Percentiles rank a stretch among this genome's conserved stretches.
Conservation (phyloP, 805 yeast genomes). For the Scheffersomyces lignosus region DNA sequence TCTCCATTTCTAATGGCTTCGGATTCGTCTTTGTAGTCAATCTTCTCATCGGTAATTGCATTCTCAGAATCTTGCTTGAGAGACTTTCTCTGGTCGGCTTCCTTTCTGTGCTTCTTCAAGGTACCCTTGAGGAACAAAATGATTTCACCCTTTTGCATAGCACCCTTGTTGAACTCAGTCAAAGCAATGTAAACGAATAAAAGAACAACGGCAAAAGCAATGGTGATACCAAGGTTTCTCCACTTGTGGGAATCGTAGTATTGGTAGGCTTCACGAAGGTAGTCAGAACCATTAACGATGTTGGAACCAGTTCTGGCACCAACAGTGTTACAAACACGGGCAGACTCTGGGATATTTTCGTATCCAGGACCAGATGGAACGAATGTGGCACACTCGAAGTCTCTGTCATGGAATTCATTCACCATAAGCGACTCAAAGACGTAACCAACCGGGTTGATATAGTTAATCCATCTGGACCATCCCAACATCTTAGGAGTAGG, state of each 20-base stretch:
- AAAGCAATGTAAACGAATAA: constrained; percentile 51
- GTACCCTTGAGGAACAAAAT: constrained; percentile 56
- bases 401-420: constrained; percentile 53
- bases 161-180: constrained; percentile 59
- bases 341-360: constrained; percentile 29
- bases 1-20: constrained; percentile 23
- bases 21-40: constrained; percentile 24
- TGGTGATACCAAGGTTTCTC: constrained; percentile 64
- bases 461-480: constrained; percentile 56
- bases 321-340: constrained; percentile 31
- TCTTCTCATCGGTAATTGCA: constrained; percentile 16
- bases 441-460: constrained; percentile 43
- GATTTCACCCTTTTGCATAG: constrained; percentile 72
- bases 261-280: constrained; percentile 39
- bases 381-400: constrained; percentile 46
- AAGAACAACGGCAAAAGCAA: constrained; percentile 58
- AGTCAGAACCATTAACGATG: constrained; percentile 25
- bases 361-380: constrained; percentile 48
- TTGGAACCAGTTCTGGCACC: constrained; percentile 23
- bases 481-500: constrained; percentile 49
- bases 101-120: constrained; percentile 47
- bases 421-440: constrained; percentile 54
- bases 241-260: constrained; percentile 52
- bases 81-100: constrained; percentile 23
- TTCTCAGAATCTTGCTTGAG: constrained; percentile 25